Base-by-base conservation (phyloP, 2,329 filamentous ascomycete genomes). In the Simplicillium sp. region DNA sequence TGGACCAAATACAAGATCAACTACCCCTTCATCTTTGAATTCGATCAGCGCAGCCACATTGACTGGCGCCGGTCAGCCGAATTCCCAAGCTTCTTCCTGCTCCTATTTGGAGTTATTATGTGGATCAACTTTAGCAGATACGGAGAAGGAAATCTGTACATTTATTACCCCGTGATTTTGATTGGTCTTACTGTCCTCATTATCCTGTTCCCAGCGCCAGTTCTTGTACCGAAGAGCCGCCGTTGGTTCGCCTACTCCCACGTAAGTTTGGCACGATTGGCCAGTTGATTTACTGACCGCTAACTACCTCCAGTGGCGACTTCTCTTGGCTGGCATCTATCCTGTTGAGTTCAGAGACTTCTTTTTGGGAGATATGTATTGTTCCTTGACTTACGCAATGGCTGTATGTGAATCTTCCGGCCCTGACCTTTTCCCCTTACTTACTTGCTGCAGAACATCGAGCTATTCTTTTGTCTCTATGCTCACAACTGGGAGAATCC, bases 331-430 rank as follows among this genome's bases (percentile, higher is more conserved):
- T 12, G 89, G 89, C 4, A 59, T 94, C 15, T 96, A 94, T 54
- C 87, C 87, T 2, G 92, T 98, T 38, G 90, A 97, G 58, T 98
- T 97, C 59, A 79, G 89, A 43, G 92, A 98, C 61, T 97, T 98
- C 65, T 97, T 96, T 61, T 73, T 97, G 0, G 92, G 92, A 39
- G 92, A 98, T 58, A 96, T 97, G 71, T 95, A 94, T 61, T 97
- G 90, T 62, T 97, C 92, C 3, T 70, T 94, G 42, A 94, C 89
- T 6, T 98, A 98, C 60, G 76, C 83, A 13, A 86, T 87, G 62
- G 83, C 86, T 45, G 86, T 90, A 71, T 67, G 84, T 76, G 13
- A 25, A 8, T 3, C 13, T 4, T 3, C 3, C 2, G 7, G 3
- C 2, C 2, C 12, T 29, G 5, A 39, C 17, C n/a, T 16, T 20